Percentiles rank a stretch among this genome's conserved stretches.
Evolutionary conservation across 139 green algal genomes (phyloP).

Genomic region (Edaphochlamys debaryana): DNA sequence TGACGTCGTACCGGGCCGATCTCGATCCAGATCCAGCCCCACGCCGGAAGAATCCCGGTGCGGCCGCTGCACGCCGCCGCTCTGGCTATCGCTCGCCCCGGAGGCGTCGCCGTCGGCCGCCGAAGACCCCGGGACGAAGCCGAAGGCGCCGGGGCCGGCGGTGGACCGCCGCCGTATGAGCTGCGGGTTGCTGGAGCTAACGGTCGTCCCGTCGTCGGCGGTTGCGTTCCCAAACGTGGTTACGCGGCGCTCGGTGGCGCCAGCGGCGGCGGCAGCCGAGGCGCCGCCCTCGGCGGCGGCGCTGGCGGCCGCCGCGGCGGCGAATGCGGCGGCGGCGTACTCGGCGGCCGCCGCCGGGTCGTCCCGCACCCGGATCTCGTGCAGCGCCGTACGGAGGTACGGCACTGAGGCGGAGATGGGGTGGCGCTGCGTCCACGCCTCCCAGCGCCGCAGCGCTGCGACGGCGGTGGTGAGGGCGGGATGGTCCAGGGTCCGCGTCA

Average conservation of each 20-base stretch:
- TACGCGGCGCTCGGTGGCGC: background rate
- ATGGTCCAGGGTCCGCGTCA: slow-evolving; percentile 26
- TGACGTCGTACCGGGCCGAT: too few species aligned
- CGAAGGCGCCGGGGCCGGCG: too few species aligned
- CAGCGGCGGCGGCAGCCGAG: background rate
- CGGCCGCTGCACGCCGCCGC: too few species aligned
- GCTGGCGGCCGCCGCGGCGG: background rate
- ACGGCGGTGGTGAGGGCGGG: slow-evolving; percentile 2
- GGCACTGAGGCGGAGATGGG: slow-evolving; percentile 4
- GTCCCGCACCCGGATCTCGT: slow-evolving; percentile 3
- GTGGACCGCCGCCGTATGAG: too few species aligned
- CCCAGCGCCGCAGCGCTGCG: slow-evolving; percentile 9
- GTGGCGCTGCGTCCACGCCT: slow-evolving; percentile 11
- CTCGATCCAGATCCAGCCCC: too few species aligned
- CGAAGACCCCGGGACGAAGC: too few species aligned
- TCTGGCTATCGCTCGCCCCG: too few species aligned
- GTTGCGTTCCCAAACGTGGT: background rate
- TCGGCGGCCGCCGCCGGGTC: background rate
- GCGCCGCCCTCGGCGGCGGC: background rate
- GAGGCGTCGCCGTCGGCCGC: too few species aligned
- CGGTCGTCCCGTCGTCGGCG: background rate
- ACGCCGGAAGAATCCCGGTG: too few species aligned
- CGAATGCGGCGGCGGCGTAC: background rate
- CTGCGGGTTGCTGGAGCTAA: too few species aligned
- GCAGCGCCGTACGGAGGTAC: background rate